These are phyloP conservation scores for Macrolepiota dolichaula DNA, from an alignment of 768 basidiomycete genomes.

Conservation along the genomic window DNA sequence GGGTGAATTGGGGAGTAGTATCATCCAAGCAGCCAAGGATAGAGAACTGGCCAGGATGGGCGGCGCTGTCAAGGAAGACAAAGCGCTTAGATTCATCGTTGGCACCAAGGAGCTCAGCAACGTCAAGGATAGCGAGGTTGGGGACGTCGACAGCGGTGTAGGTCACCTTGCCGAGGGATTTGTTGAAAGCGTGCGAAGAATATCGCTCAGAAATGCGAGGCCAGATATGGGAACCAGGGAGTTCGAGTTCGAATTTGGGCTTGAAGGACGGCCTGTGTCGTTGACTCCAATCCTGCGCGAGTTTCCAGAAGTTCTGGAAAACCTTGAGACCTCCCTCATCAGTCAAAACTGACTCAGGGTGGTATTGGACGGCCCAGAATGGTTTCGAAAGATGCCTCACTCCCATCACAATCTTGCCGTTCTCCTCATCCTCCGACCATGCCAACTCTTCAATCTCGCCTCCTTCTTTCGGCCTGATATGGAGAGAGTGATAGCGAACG, in stretches of 20 bases:
- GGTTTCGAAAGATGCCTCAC: constrained; percentile 59
- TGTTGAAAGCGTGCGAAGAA: constrained; percentile 18
- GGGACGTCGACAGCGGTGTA: constrained; percentile 35
- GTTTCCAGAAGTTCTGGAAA: constrained; percentile 69
- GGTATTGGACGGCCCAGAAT: constrained; percentile 89
- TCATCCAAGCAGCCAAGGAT: constrained; percentile 63
- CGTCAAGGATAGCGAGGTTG: constrained; percentile 34
- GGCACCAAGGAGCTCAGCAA: constrained; percentile 66
- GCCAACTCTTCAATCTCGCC: constrained; percentile 63
- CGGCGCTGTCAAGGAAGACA: constrained; percentile 72
- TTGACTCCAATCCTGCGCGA: constrained; percentile 57
- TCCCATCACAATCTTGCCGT: constrained; percentile 75
- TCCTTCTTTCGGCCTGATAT: constrained; percentile 45
- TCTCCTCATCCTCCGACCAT: constrained; percentile 69
- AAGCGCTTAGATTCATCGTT: constrained; percentile 58
- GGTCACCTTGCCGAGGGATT: constrained; percentile 27
- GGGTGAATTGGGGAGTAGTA: constrained; percentile 54
- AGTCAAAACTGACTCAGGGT: constrained; percentile 82
- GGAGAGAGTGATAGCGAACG: constrained; percentile 80
- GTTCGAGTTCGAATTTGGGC: constrained; percentile 24
- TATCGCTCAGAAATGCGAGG: constrained; percentile 37
- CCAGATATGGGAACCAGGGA: constrained; percentile 51
- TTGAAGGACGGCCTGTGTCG: constrained; percentile 39
- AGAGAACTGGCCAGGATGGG: constrained; percentile 69
- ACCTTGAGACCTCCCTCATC: constrained; percentile 65